phyloP scores from a whole-genome alignment of 2,329 filamentous ascomycete genomes.

The Magnaporthiopsis poae region DNA sequence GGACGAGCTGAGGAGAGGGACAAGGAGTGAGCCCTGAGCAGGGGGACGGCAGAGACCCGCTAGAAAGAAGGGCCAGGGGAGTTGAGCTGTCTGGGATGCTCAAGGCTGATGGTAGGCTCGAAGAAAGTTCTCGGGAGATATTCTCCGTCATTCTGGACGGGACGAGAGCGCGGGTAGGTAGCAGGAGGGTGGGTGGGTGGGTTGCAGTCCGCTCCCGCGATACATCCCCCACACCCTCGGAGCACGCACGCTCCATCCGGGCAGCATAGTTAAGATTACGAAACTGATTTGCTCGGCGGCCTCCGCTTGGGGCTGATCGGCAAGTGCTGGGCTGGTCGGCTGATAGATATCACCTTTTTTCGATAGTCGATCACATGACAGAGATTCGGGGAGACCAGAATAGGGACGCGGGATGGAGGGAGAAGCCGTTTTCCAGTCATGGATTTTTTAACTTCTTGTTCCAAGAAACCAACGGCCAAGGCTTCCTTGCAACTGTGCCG shows the following conservation, averaged over 20 bases:
- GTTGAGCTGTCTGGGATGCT: not conserved
- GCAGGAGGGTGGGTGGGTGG: no score
- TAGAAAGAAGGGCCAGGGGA: not conserved
- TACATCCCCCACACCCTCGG: not conserved
- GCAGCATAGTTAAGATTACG: not conserved
- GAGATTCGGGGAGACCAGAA: not conserved
- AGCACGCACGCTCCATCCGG: not conserved
- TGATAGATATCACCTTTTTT: not conserved
- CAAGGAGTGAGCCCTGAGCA: not conserved
- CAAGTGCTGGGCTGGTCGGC: not conserved
- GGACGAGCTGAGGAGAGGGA: not conserved
- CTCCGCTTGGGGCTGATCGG: not conserved
- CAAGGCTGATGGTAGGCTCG: not conserved
- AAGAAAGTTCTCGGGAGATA: not conserved
- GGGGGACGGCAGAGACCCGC: not conserved
- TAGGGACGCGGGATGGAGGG: not conserved
- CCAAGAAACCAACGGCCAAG: not conserved
- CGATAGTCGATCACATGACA: not conserved
- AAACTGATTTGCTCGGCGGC: not conserved
- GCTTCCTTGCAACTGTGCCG: no score
- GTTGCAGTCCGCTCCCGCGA: not conserved
- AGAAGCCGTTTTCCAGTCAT: not conserved
- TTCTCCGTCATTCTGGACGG: not conserved
- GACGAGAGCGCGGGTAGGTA: not conserved
- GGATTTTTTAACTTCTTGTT: no score